phyloP scores from a whole-genome alignment of 2,329 filamentous ascomycete species.

The Chrysosporium keratinophilum region DNA sequence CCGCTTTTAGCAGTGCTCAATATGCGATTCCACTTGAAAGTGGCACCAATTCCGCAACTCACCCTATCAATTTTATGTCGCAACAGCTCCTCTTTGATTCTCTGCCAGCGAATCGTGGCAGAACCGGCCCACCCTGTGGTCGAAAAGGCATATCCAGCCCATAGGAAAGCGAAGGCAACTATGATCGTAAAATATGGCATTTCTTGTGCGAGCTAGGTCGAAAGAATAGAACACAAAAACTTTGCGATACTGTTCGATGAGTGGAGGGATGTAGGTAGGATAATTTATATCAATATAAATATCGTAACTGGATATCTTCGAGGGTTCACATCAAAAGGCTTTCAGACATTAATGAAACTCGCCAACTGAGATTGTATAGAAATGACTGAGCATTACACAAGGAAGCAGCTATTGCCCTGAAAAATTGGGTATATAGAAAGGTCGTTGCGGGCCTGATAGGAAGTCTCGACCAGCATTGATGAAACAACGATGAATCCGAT shows the following conservation, averaged over 20 bases:
- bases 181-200: conserved; percentile 6
- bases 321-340: no score
- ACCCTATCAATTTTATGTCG: background rate
- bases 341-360: no score
- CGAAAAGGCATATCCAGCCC: conserved; percentile 1
- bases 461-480: no score
- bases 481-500: no score
- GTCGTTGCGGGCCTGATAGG: no score
- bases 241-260: background rate
- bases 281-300: background rate
- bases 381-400: background rate
- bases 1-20: background rate
- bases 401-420: no score
- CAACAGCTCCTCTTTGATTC: background rate
- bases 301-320: background rate
- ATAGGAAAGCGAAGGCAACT: conserved; percentile 1
- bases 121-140: background rate
- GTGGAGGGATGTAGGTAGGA: background rate
- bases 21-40: background rate
- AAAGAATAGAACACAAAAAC: background rate
- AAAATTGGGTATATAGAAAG: no score
- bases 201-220: background rate
- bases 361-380: background rate
- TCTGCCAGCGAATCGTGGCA: background rate
- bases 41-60: background rate